A percentile compares a stretch with the other conserved stretches of the same genome.
These are phyloP conservation scores for Poa pratensis DNA, from an alignment of 176 grass and related monocot species.

Conservation along the genomic window DNA sequence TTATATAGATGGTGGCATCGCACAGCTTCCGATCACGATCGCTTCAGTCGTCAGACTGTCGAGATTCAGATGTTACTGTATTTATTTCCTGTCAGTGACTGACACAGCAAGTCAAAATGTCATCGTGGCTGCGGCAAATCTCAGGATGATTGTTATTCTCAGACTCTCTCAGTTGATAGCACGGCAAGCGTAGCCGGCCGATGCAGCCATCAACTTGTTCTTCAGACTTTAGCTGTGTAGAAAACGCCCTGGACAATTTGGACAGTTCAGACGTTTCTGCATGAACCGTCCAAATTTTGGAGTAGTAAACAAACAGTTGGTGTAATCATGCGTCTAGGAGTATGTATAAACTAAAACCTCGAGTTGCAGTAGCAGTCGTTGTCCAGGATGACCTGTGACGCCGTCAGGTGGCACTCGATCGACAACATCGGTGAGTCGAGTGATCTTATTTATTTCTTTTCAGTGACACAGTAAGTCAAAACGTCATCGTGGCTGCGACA, in stretches of 20 bases:
- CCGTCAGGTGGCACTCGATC: not conserved
- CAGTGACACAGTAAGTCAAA: not conserved
- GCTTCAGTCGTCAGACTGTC: too few relatives aligned
- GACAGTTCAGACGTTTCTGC: not conserved
- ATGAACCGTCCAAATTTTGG: not conserved
- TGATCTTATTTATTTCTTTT: not conserved
- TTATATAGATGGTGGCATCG: too few relatives aligned
- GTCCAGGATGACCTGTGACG: constrained; percentile 6
- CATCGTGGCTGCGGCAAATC: too few relatives aligned
- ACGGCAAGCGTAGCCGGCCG: not conserved
- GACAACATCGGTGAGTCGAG: not conserved
- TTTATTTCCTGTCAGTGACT: too few relatives aligned
- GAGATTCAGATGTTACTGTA: too few relatives aligned
- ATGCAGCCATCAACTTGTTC: not conserved
- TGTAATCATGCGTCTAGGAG: not conserved
- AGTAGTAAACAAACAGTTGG: not conserved
- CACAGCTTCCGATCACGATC: too few relatives aligned
- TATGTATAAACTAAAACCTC: too few relatives aligned
- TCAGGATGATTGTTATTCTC: not conserved
- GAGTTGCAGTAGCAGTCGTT: not conserved
- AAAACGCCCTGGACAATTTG: not conserved
- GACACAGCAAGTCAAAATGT: too few relatives aligned
- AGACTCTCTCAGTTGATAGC: not conserved
- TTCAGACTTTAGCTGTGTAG: not conserved
- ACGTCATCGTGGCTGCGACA: too few relatives aligned